Conservation (phyloP, 2,329 filamentous ascomycete genomes). For the Eutypella sp. region DNA sequence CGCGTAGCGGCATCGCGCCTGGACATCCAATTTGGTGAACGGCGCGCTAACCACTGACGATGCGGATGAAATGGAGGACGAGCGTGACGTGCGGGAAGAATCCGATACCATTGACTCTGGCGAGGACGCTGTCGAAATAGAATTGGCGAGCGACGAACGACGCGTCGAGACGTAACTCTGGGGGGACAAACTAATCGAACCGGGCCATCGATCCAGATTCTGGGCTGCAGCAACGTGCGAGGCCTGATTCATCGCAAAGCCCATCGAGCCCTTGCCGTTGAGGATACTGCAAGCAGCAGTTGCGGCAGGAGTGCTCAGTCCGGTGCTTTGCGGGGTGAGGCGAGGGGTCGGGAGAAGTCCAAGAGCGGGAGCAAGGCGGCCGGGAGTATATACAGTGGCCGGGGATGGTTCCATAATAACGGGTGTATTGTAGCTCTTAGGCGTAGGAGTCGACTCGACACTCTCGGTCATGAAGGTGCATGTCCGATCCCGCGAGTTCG, state of each 20-base stretch:
- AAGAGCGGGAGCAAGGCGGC: slow-evolving; percentile 46
- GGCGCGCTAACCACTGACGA: slow-evolving; percentile 58
- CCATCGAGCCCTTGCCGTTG: slow-evolving; percentile 51
- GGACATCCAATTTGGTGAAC: slow-evolving; percentile 51
- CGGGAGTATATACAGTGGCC: slow-evolving; percentile 37
- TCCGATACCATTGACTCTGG: slow-evolving; percentile 66
- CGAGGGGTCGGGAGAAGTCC: slow-evolving; percentile 55
- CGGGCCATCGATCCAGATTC: slow-evolving; percentile 48
- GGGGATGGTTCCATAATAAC: slow-evolving; percentile 46
- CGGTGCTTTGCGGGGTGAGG: slow-evolving; percentile 50
- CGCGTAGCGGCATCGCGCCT: slow-evolving; percentile 59
- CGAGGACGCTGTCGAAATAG: slow-evolving; percentile 58
- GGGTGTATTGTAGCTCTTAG: slow-evolving; percentile 37
- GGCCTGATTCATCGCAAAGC: slow-evolving; percentile 54
- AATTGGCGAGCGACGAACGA: slow-evolving; percentile 59
- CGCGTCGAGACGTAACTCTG: slow-evolving; percentile 45
- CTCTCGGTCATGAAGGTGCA: slow-evolving; percentile 31
- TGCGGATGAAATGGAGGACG: slow-evolving; percentile 60
- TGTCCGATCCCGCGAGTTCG: slow-evolving; percentile 34
- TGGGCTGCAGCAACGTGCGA: slow-evolving; percentile 42
- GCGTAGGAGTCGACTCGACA: slow-evolving; percentile 35
- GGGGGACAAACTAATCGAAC: slow-evolving; percentile 45
- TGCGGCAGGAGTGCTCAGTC: slow-evolving; percentile 57
- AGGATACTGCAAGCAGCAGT: slow-evolving; percentile 47
- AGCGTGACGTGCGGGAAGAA: slow-evolving; percentile 55